Evolutionary conservation across 805 yeast genomes (phyloP).

Genomic region (Candida nanaspora): DNA sequence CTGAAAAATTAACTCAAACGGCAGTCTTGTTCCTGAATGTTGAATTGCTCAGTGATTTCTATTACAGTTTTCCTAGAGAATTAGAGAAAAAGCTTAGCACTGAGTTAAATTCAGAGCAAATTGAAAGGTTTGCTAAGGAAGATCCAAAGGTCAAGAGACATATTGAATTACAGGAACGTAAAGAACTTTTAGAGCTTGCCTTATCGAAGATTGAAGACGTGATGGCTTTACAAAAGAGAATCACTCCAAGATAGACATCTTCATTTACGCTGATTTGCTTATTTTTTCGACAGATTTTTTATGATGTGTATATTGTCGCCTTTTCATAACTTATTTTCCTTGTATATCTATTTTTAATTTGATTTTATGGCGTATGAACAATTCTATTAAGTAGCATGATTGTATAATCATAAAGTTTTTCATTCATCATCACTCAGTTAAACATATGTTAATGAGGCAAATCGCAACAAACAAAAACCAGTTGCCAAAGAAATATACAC

Average conservation of each 20-base stretch:
- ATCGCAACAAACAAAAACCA: too few relatives aligned
- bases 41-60: constrained; percentile 88
- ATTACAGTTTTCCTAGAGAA: constrained; percentile 93
- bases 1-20: constrained; percentile 86
- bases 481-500: too few relatives aligned
- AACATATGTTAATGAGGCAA: too few relatives aligned
- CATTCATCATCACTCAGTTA: too few relatives aligned
- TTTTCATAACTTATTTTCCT: too few relatives aligned
- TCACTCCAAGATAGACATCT: constrained; percentile 2
- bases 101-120: constrained; percentile 62
- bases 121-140: constrained; percentile 87
- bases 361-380: too few relatives aligned
- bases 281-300: too few relatives aligned
- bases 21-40: constrained; percentile 91
- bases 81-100: constrained; percentile 68
- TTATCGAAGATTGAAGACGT: constrained; percentile 78
- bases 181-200: constrained; percentile 81
- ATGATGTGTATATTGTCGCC: too few relatives aligned
- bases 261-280: too few relatives aligned
- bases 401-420: too few relatives aligned
- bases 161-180: constrained; percentile 88
- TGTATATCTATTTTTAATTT: too few relatives aligned
- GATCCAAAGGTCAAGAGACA: constrained; percentile 88
- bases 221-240: constrained; percentile 51
- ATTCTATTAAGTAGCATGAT: too few relatives aligned